phyloP scores from a whole-genome alignment of 768 basidiomycete genomes.

The Sporobolomyces roseus region DNA sequence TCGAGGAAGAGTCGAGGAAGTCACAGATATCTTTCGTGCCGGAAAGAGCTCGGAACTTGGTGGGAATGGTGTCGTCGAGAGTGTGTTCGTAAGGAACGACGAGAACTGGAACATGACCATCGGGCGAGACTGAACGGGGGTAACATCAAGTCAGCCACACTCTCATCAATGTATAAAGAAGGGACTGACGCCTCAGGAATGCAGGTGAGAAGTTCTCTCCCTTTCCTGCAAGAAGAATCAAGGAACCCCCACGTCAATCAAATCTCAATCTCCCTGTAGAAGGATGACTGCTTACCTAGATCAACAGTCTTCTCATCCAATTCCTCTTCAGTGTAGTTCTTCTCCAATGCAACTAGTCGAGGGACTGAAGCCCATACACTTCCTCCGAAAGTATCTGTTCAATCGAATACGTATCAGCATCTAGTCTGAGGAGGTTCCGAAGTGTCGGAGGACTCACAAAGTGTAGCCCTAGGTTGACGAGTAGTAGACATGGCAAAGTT shows the following conservation, averaged over 20 bases:
- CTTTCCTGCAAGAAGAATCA: constrained; percentile 22
- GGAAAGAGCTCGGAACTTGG: constrained; percentile 32
- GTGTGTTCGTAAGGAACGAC: constrained; percentile 39
- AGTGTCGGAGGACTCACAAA: not conserved
- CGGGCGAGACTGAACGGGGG: constrained; percentile 21
- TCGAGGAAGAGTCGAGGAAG: constrained; percentile 34
- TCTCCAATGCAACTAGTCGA: constrained; percentile 26
- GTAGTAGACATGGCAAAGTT: not conserved
- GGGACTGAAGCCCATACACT: constrained; percentile 29
- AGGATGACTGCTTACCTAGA: constrained; percentile 19
- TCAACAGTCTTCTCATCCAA: constrained; percentile 30
- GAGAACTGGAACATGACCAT: constrained; percentile 28
- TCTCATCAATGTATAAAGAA: too few species aligned
- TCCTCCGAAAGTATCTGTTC: constrained; percentile 25
- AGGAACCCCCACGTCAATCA: too few species aligned
- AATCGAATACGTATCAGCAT: not conserved
- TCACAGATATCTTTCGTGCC: constrained; percentile 11
- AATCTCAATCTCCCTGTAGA: too few species aligned
- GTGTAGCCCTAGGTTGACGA: constrained; percentile 16
- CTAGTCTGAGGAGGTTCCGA: not conserved
- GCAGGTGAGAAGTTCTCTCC: constrained; percentile 38
- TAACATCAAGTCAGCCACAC: not conserved
- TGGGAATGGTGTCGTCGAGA: constrained; percentile 23
- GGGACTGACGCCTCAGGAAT: constrained; percentile 23
- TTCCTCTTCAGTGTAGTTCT: constrained; percentile 31